Percentiles rank a stretch among this genome's conserved stretches.
phyloP scores from a whole-genome alignment of 2,329 filamentous ascomycete species.

The Xylariaceae sp. region DNA sequence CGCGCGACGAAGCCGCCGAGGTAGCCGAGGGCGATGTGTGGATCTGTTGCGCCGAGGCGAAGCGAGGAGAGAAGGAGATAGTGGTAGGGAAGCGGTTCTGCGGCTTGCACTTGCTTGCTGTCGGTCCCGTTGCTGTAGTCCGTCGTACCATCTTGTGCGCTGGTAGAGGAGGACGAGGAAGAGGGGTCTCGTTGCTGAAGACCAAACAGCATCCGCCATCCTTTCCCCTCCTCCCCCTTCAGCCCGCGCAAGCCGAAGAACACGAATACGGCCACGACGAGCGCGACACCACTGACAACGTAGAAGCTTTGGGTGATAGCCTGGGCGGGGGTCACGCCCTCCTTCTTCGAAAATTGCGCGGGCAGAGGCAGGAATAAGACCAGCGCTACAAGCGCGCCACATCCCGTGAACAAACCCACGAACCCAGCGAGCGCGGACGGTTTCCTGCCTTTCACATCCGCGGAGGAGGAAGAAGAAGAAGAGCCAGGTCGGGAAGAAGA shows the following conservation, averaged over 20 bases:
- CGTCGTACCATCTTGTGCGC: not conserved
- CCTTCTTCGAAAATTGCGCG: conserved; percentile 72
- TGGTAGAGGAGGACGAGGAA: not conserved
- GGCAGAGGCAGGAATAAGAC: conserved; percentile 85
- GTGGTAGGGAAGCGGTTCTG: conserved; percentile 59
- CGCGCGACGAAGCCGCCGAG: conserved; percentile 93
- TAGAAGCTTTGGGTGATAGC: conserved; percentile 89
- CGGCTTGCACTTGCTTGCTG: not conserved
- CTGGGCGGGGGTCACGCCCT: conserved; percentile 73
- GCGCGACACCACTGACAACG: conserved; percentile 74
- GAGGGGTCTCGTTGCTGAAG: conserved; percentile 25
- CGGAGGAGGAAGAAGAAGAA: conserved; percentile 14
- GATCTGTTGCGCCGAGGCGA: conserved; percentile 73
- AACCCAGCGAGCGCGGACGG: conserved; percentile 77
- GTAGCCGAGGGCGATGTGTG: conserved; percentile 84
- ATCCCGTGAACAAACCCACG: conserved; percentile 91
- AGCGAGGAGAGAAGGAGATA: conserved; percentile 68
- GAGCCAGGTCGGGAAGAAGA: conserved; percentile 18
- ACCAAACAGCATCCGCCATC: conserved; percentile 65
- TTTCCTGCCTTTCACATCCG: conserved; percentile 42
- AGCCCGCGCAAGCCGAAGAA: conserved; percentile 75
- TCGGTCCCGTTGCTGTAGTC: not conserved
- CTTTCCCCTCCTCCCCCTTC: conserved; percentile 78
- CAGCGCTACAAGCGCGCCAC: conserved; percentile 86
- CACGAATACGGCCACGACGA: conserved; percentile 76